A percentile compares a stretch with the other conserved stretches of the same genome.
These are phyloP conservation scores for Sapria himalayana DNA, from an alignment of 345 rosid species.

Conservation along the genomic window DNA sequence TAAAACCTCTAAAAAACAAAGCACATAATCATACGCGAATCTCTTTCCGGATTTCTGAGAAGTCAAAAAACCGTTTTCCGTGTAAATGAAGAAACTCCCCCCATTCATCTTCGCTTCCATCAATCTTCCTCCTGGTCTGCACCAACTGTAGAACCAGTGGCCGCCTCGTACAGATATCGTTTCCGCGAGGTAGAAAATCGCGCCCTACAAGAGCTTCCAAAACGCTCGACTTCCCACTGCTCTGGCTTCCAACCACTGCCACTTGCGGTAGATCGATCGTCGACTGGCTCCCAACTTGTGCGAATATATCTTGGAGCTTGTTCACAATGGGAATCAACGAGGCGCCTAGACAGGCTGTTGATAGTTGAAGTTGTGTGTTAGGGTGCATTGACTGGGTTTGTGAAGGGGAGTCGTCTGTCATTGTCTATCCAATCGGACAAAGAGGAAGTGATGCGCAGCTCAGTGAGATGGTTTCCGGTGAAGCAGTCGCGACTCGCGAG, in stretches of 20 bases:
- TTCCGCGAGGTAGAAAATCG: conserved; percentile 85
- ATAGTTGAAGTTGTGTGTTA: no score
- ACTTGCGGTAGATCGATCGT: conserved; percentile 95
- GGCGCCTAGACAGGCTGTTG: no score
- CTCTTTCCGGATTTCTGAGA: conserved; percentile 84
- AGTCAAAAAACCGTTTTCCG: conserved; percentile 55
- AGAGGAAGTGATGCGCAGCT: no score
- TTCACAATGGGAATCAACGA: conserved; percentile 89
- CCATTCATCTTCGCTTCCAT: conserved; percentile 61
- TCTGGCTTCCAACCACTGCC: conserved; percentile 94
- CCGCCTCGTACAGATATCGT: conserved; percentile 84
- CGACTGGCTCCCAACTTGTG: conserved; percentile 81
- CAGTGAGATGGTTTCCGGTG: no score
- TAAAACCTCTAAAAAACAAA: neutral
- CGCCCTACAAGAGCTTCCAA: conserved; percentile 95
- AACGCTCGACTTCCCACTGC: conserved; percentile 98
- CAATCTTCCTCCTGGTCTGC: conserved; percentile 47
- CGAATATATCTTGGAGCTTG: conserved; percentile 88
- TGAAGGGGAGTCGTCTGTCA: no score
- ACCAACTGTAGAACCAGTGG: conserved; percentile 90
- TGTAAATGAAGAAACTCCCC: conserved; percentile 92
- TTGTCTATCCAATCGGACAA: no score
- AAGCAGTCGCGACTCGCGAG: no score
- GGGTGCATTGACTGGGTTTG: no score
- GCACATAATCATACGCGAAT: conserved; percentile 35